These are phyloP conservation scores for Halteria grandinella DNA, from an alignment of 73 alveolate genomes.

Conservation along the genomic window DNA sequence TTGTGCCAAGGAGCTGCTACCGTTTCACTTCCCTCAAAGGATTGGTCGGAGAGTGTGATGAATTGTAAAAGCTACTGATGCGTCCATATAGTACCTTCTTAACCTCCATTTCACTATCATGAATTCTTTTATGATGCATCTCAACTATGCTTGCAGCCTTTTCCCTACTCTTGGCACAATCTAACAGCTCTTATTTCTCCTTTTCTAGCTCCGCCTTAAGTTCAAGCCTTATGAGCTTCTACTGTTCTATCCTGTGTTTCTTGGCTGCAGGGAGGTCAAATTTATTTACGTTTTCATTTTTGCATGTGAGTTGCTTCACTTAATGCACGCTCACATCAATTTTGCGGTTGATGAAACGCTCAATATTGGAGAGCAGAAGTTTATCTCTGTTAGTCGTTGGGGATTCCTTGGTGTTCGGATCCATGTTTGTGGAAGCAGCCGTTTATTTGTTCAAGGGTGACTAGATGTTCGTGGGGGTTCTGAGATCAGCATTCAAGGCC, in stretches of 20 bases:
- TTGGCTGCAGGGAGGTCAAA: conserved; percentile 45
- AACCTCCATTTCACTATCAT: neutral
- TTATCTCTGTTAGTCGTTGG: no score
- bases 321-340: no score
- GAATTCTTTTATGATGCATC: conserved; percentile 4
- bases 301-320: conserved; percentile 19
- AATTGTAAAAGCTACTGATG: neutral
- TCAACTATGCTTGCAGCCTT: neutral
- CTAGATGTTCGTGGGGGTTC: no score
- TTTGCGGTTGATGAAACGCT: no score
- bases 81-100: neutral
- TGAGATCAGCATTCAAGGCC: no score
- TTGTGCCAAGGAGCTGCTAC: no score
- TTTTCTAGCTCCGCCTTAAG: conserved; percentile 13
- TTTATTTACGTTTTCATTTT: conserved; percentile 41
- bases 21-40: neutral
- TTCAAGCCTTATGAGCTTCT: neutral
- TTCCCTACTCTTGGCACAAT: conserved; percentile 12
- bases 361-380: no score
- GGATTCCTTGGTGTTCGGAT: no score
- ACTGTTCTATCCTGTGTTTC: conserved; percentile 33
- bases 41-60: no score
- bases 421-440: no score
- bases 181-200: conserved; percentile 21
- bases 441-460: no score